Evolutionary conservation across 495 filamentous ascomycete species (phyloP).

Genomic region (Aspergillus hancockii): DNA sequence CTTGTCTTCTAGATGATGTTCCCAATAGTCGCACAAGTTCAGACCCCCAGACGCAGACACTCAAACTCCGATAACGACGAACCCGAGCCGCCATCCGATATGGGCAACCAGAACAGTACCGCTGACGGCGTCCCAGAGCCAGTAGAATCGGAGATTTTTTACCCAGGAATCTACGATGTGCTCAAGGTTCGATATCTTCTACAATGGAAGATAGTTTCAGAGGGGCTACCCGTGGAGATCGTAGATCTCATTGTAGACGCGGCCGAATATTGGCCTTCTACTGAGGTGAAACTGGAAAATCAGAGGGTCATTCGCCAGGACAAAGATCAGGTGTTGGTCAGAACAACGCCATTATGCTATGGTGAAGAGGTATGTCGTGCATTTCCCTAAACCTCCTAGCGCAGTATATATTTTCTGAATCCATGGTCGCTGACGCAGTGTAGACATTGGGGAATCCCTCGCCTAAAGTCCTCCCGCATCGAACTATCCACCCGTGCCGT

Average conservation of each 20-base stretch:
- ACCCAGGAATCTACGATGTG: constrained; percentile 36
- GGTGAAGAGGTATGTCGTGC: constrained; percentile 28
- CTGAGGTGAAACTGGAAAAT: constrained; percentile 31
- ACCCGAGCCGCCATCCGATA: neutral
- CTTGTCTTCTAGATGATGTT: constrained; percentile 5
- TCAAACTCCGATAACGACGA: constrained; percentile 3
- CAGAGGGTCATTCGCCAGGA: constrained; percentile 33
- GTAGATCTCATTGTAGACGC: constrained; percentile 66
- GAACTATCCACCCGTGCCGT: constrained; percentile 42
- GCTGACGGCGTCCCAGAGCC: neutral
- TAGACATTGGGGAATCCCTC: constrained; percentile 17
- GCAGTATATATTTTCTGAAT: constrained; percentile 9
- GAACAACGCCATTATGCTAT: constrained; percentile 44
- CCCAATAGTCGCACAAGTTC: constrained; percentile 11
- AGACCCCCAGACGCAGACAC: neutral
- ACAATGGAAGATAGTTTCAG: constrained; percentile 41
- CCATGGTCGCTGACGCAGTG: neutral
- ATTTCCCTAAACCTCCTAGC: neutral
- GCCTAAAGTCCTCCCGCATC: constrained; percentile 36
- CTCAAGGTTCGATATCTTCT: constrained; percentile 38
- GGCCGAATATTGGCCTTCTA: constrained; percentile 70
- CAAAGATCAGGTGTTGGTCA: constrained; percentile 39
- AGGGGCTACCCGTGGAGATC: constrained; percentile 59
- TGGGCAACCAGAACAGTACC: neutral
- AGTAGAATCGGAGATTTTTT: constrained; percentile 15